Evolutionary conservation across 352 stramenopile species (phyloP).

Genomic region (Pythium rhizo-oryzae): DNA sequence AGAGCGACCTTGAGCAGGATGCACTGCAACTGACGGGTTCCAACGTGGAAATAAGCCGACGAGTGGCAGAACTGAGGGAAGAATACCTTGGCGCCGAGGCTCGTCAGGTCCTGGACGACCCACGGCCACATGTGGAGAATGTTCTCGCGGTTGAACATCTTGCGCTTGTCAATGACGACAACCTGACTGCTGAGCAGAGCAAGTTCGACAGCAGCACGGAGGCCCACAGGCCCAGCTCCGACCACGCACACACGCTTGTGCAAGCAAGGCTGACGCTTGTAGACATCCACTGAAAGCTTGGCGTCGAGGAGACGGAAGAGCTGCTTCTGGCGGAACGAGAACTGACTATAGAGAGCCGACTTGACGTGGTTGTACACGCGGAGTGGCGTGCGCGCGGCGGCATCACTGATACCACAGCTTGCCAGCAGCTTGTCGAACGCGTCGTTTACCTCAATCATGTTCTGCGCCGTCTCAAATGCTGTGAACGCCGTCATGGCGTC

Average conservation of each 20-base stretch:
- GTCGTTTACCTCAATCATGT: conserved; percentile 55
- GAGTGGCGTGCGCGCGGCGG: conserved; percentile 54
- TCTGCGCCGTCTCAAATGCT: conserved; percentile 63
- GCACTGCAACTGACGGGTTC: conserved; percentile 83
- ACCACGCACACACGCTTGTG: conserved; percentile 78
- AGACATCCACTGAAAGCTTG: conserved; percentile 54
- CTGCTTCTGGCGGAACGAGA: conserved; percentile 77
- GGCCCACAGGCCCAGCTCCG: conserved; percentile 71
- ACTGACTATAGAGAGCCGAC: conserved; percentile 50
- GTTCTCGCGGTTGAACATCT: conserved; percentile 81
- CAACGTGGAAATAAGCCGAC: conserved; percentile 84
- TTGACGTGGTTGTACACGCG: conserved; percentile 74
- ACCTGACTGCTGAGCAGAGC: conserved; percentile 73
- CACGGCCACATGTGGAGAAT: conserved; percentile 86
- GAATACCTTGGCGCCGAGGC: conserved; percentile 80
- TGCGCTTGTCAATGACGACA: conserved; percentile 81
- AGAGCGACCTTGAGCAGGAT: conserved; percentile 85
- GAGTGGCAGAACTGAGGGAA: conserved; percentile 84
- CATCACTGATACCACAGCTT: conserved; percentile 55
- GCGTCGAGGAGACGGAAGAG: conserved; percentile 74
- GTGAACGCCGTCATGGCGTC: conserved; percentile 47
- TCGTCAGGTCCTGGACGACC: conserved; percentile 83
- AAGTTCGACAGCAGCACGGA: conserved; percentile 75
- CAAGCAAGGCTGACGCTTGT: conserved; percentile 57
- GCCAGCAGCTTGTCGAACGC: conserved; percentile 59